Evolutionary conservation across 2,329 filamentous ascomycete genomes (phyloP).

Genomic region (Apiospora marii): DNA sequence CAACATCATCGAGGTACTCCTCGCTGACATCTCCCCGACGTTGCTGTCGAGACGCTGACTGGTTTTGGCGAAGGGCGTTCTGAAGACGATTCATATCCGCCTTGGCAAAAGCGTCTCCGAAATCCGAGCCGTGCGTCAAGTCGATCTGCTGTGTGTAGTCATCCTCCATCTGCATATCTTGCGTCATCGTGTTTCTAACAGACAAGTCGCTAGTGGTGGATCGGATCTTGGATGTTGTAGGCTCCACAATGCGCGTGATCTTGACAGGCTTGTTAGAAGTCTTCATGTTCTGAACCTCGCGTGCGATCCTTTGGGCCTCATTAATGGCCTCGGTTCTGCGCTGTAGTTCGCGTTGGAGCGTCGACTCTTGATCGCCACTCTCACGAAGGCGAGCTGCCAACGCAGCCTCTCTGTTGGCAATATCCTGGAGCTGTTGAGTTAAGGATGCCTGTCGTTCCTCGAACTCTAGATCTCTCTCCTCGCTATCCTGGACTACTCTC

Average conservation of each 20-base stretch:
- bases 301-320: constrained; percentile 35
- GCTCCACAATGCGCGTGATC: constrained; percentile 43
- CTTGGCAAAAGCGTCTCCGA: constrained; percentile 41
- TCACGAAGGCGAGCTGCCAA: constrained; percentile 33
- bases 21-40: constrained; percentile 29
- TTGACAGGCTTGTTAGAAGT: constrained; percentile 43
- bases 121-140: constrained; percentile 45
- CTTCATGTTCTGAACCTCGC: constrained; percentile 37
- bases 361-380: constrained; percentile 32
- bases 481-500: constrained; percentile 39
- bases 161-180: constrained; percentile 45
- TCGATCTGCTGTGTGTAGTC: constrained; percentile 48
- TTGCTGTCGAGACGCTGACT: constrained; percentile 36
- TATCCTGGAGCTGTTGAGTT: constrained; percentile 35
- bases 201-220: constrained; percentile 43
- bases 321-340: constrained; percentile 32
- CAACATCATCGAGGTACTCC: constrained; percentile 33
- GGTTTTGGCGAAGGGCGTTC: constrained; percentile 37
- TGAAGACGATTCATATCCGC: constrained; percentile 35
- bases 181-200: constrained; percentile 44
- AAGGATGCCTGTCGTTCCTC: constrained; percentile 33
- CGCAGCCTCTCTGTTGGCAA: constrained; percentile 33
- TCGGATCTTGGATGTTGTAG: constrained; percentile 35
- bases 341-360: constrained; percentile 31
- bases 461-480: constrained; percentile 34